These are phyloP conservation scores for Didymella exigua DNA, from an alignment of 2,329 filamentous ascomycete species.

Conservation along the genomic window DNA sequence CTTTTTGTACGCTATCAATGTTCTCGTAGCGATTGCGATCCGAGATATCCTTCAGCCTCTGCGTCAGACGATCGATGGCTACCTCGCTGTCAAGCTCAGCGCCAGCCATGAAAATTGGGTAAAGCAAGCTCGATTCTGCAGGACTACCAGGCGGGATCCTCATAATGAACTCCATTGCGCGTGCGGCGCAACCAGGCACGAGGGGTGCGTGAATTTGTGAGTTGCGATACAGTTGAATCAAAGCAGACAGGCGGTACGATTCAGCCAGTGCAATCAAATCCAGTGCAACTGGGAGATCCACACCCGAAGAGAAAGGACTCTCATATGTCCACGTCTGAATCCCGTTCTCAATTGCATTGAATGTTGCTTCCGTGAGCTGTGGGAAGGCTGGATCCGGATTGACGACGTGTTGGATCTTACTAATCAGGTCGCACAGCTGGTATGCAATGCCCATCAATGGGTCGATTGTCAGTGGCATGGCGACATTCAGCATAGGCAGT, in stretches of 20 bases:
- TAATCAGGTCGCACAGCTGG: conserved; percentile 42
- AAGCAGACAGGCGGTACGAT: conserved; percentile 41
- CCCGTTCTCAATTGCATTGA: conserved; percentile 38
- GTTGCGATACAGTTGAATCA: conserved; percentile 45
- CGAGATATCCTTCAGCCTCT: conserved; percentile 40
- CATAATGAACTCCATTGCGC: conserved; percentile 44
- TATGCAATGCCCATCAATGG: conserved; percentile 47
- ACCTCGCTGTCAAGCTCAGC: conserved; percentile 39
- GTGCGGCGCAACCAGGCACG: conserved; percentile 37
- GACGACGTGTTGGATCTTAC: conserved; percentile 44
- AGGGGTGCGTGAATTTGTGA: conserved; percentile 33
- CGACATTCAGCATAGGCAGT: conserved; percentile 23
- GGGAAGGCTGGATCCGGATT: conserved; percentile 42
- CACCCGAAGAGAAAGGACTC: conserved; percentile 36
- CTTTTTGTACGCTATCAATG: conserved; percentile 40
- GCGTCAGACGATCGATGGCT: conserved; percentile 38
- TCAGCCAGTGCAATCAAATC: conserved; percentile 46
- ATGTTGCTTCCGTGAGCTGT: conserved; percentile 41
- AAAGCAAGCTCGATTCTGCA: conserved; percentile 44
- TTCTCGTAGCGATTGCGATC: conserved; percentile 45
- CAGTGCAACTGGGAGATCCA: conserved; percentile 41
- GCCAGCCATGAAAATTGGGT: conserved; percentile 45
- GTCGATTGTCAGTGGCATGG: conserved; percentile 38
- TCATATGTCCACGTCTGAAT: conserved; percentile 44
- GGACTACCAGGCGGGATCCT: conserved; percentile 44